A percentile compares a stretch with the other conserved stretches of the same genome.
phyloP scores from a whole-genome alignment of 257 asterid genomes.

The Osmanthus fragrans region DNA sequence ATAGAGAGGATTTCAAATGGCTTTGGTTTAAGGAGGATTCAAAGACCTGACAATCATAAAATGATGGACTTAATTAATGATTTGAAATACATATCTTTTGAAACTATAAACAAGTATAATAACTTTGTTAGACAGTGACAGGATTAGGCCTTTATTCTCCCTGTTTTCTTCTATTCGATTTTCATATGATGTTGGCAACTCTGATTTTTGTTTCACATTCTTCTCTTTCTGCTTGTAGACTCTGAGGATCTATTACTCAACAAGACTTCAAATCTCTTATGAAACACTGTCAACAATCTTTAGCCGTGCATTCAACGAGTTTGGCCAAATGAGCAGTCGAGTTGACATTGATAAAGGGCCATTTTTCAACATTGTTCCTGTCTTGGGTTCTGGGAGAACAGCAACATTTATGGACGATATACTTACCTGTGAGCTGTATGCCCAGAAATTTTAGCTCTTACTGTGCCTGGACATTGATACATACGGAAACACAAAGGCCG shows the following conservation, averaged over 20 bases:
- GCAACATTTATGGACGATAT: conserved; percentile 57
- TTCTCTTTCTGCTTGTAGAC: conserved; percentile 46
- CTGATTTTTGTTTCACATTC: conserved; percentile 8
- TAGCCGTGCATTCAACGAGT: conserved; percentile 50
- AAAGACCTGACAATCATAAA: neutral
- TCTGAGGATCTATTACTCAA: conserved; percentile 66
- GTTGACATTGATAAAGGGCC: conserved; percentile 33
- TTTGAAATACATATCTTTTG: neutral
- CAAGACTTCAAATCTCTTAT: conserved; percentile 45
- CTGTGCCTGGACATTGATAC: neutral
- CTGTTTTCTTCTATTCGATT: neutral
- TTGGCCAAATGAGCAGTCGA: conserved; percentile 45
- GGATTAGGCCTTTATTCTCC: neutral
- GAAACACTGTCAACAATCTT: conserved; percentile 49
- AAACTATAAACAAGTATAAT: neutral
- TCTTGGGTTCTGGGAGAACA: conserved; percentile 69
- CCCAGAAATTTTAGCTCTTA: conserved; percentile 49
- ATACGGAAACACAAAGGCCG: neutral
- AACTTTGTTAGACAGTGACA: neutral
- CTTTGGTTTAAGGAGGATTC: neutral
- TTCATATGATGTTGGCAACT: neutral
- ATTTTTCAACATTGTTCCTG: conserved; percentile 71
- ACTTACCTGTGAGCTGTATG: conserved; percentile 77
- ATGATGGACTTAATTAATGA: too few relatives aligned
- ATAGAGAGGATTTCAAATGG: neutral